phyloP scores from a whole-genome alignment of 345 rosid species.

The Euphorbia pulcherrima region DNA sequence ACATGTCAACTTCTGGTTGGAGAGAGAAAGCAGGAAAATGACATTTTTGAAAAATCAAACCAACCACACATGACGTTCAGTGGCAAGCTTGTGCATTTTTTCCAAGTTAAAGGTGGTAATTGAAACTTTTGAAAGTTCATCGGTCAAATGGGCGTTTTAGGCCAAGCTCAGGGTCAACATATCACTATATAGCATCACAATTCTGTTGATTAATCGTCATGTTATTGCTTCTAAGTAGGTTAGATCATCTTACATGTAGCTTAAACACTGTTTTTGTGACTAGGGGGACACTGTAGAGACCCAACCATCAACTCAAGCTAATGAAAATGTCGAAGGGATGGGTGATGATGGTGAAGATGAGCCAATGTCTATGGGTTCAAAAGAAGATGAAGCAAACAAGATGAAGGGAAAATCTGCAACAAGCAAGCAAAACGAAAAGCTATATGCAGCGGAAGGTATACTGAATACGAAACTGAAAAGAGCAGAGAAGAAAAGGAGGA shows the following conservation, averaged over 20 bases:
- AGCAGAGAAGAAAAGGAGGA: slow-evolving; percentile 81
- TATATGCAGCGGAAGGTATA: slow-evolving; percentile 63
- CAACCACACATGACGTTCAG: too few relatives aligned
- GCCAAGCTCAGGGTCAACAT: too few relatives aligned
- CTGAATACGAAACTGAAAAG: slow-evolving; percentile 61
- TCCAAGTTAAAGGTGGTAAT: too few relatives aligned
- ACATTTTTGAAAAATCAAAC: too few relatives aligned
- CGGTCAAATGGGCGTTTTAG: too few relatives aligned
- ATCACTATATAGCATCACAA: too few relatives aligned
- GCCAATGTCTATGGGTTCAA: slow-evolving; percentile 40
- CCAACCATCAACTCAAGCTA: slow-evolving; percentile 20
- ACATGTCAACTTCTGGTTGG: too few relatives aligned
- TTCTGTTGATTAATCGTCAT: too few relatives aligned
- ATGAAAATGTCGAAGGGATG: slow-evolving; percentile 22
- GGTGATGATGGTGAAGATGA: slow-evolving; percentile 36
- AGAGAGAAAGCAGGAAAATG: too few relatives aligned
- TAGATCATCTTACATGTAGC: background rate
- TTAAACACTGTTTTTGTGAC: background rate
- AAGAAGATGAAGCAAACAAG: slow-evolving; percentile 32
- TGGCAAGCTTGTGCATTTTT: too few relatives aligned
- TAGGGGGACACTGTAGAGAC: slow-evolving; percentile 49
- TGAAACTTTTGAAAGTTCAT: too few relatives aligned
- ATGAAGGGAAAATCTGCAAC: slow-evolving; percentile 34
- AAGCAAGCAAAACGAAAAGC: slow-evolving; percentile 63
- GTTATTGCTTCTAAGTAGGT: background rate